Evolutionary conservation across 306 rosid species (phyloP), one percentile per base, ranked within the genome.

Genomic region (Gynostemma pentaphyllum): DNA sequence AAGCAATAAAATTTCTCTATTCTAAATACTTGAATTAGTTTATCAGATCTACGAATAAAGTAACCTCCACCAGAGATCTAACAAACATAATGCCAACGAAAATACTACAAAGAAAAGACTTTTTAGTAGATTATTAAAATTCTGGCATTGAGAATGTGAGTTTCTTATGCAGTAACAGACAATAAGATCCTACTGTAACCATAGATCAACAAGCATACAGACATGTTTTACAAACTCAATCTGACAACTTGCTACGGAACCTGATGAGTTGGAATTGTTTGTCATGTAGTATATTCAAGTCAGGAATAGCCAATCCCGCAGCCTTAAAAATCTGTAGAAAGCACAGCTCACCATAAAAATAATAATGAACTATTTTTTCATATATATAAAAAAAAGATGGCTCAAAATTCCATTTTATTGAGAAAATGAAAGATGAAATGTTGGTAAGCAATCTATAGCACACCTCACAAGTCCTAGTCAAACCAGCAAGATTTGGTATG

Each of bases 401-500:
- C n/a, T n/a, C n/a, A n/a, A n/a, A n/a, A n/a, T n/a, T n/a, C n/a
- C n/a, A n/a, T n/a, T n/a, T n/a, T n/a, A n/a, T n/a, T n/a, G n/a
- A n/a, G n/a, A n/a, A n/a, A 37, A 18, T 7, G 59, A 7, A 6
- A 5, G 10, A 24, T 11, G 11, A 10, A 40, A 21, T 12, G 27
- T 52, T 15, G 21, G 36, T n/a, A 12, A 30, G 44, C 24, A 42
- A n/a, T 42, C 28, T 14, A 29, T 9, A 45, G 71, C 79, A 63
- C 49, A 91, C 98, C 90, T 85, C 98, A 61, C 98, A 92, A 41
- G 98, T 86, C 56, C 98, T 87, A 44, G 96, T 92, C 80, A 92
- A 76, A 40, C 98, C 98, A 14, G 98, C 96, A 67, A 92, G 89
- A 70, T 92, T 92, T 67, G 98, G 98, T 75, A 92, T 82, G 46